phyloP scores from a whole-genome alignment of 805 yeast species.

The Candida manassasensis region DNA sequence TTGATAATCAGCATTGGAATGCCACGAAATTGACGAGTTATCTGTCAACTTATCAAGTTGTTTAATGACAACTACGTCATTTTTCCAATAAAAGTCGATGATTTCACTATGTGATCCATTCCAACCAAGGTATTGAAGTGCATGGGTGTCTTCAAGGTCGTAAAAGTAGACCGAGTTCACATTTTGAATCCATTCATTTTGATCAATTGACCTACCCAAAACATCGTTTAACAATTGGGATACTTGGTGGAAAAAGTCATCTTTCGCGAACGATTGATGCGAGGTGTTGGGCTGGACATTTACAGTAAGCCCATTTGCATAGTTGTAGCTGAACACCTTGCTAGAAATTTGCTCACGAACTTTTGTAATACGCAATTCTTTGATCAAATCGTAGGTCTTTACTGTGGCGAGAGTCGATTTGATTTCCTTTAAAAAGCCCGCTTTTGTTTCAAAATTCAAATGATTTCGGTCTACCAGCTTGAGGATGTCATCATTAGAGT shows the following conservation, averaged over 20 bases:
- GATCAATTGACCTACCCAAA: conserved; percentile 15
- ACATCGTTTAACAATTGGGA: conserved; percentile 10
- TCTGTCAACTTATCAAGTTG: conserved; percentile 1
- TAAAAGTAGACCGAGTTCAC: conserved; percentile 28
- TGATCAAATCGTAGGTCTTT: conserved; percentile 12
- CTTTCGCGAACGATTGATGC: conserved; percentile 6
- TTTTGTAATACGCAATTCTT: conserved; percentile 18
- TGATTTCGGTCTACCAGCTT: conserved; percentile 10
- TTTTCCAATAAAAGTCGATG: conserved; percentile 11
- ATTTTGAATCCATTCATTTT: conserved; percentile 22
- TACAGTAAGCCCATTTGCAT: conserved; percentile 23
- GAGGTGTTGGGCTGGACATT: conserved; percentile 24
- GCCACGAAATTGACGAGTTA: background rate
- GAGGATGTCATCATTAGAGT: conserved; percentile 21
- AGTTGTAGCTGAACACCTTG: conserved; percentile 23
- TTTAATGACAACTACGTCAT: conserved; percentile 9
- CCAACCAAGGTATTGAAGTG: conserved; percentile 10
- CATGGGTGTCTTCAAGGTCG: background rate
- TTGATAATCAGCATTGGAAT: conserved; percentile 11
- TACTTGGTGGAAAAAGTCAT: conserved; percentile 21
- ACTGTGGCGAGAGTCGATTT: conserved; percentile 12
- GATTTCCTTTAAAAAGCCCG: conserved; percentile 14
- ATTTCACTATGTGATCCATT: conserved; percentile 8
- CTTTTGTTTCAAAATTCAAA: conserved; percentile 9
- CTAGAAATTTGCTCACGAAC: conserved; percentile 8